Base-by-base conservation (phyloP, 2,329 filamentous ascomycete species). In the Arachnopeziza araneosa region DNA sequence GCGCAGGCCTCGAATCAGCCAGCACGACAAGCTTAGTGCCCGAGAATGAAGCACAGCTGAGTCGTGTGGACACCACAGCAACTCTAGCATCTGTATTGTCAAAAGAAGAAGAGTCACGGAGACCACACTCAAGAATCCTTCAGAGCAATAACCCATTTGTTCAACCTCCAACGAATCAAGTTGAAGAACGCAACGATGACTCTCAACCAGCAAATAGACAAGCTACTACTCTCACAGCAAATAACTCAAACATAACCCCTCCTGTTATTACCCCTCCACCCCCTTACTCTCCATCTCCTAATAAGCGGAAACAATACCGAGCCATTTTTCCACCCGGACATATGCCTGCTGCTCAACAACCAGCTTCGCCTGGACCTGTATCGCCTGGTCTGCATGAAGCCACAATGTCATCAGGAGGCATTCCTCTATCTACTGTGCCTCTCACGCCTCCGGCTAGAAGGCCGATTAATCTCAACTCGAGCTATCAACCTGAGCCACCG, bases 311-410 rank as follows among this genome's bases (percentile, higher is more conserved):
- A 17, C 36, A 44, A 44, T 87, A 85, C 67, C 78, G 78, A 57
- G 82, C 83, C 1, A 77, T 87, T 3, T 80, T 85, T 54, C 83
- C 86, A 7, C 80, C 84, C 0, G 77, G 76, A 2, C 80, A 84
- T 62, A 76, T 58, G 44, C 55, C 61, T 23, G 66, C 83, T 72
- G 64, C 77, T 10, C 77, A 80, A 58, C 80, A 80, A 32, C 80
- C 84, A 1, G 79, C 79, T 1, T 85, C 86, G 5, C 85, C 86
- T 0, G 81, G 81, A 0, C 85, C 84, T 1, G 73, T 83, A 0
- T 88, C 88, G 1, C 86, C 87, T 1, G 86, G 80, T 0, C 75
- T 88, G 49, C 79, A 84, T 48, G 78, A 79, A 17, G 82, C 82
- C 0, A 88, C 89, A 79, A 82, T 81, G 12, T 83, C 84, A 0